Conservation (phyloP, 2,329 filamentous ascomycete species). For the Fusarium albidum region DNA sequence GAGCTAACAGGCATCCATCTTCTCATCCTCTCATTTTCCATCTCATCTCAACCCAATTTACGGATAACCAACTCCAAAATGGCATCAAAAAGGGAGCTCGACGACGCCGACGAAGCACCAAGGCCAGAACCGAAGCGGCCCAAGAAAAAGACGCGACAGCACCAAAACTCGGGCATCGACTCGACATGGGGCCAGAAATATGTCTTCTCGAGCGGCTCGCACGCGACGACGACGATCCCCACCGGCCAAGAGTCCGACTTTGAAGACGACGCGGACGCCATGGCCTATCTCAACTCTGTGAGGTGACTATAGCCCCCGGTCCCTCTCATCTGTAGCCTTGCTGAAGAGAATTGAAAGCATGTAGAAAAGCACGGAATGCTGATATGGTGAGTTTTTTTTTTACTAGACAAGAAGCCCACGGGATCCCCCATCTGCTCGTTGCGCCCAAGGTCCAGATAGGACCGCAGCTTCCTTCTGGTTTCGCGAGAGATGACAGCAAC, state of each 20-base stretch:
- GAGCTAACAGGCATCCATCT: slow-evolving; percentile 11
- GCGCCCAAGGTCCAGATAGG: slow-evolving; percentile 65
- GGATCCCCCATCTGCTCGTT: slow-evolving; percentile 75
- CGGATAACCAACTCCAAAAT: slow-evolving; percentile 40
- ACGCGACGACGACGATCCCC: slow-evolving; percentile 52
- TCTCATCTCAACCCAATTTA: too few species aligned
- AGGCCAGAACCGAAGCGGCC: slow-evolving; percentile 40
- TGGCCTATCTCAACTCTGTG: slow-evolving; percentile 76
- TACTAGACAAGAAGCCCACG: slow-evolving; percentile 76
- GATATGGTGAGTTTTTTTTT: slow-evolving; percentile 55
- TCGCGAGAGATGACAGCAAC: slow-evolving; percentile 34
- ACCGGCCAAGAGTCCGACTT: slow-evolving; percentile 69
- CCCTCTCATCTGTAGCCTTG: slow-evolving; percentile 23
- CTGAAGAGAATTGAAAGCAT: slow-evolving; percentile 39
- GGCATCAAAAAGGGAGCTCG: slow-evolving; percentile 47
- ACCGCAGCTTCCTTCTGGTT: slow-evolving; percentile 56
- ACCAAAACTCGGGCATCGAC: slow-evolving; percentile 60
- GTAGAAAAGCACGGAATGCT: slow-evolving; percentile 46
- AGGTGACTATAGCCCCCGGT: slow-evolving; percentile 62
- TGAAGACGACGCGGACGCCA: slow-evolving; percentile 71
- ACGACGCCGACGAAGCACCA: slow-evolving; percentile 40
- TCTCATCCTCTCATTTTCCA: too few species aligned
- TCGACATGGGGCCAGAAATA: slow-evolving; percentile 75
- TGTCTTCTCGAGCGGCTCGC: slow-evolving; percentile 72
- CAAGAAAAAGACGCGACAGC: slow-evolving; percentile 48